These are phyloP conservation scores for Carpinus viminea DNA, from an alignment of 306 rosid species.

Conservation along the genomic window DNA sequence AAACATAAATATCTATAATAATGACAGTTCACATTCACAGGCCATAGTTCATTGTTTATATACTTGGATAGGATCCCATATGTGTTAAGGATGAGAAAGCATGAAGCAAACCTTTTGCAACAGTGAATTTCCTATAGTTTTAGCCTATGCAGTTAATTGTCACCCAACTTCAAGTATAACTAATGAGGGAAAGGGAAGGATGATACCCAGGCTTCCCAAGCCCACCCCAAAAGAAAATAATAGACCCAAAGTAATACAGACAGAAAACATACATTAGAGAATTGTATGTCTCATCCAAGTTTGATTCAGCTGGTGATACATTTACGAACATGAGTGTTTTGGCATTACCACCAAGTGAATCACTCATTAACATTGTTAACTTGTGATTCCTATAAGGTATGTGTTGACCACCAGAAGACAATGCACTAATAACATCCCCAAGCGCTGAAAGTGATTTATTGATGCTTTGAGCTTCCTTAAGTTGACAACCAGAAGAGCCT, in stretches of 20 bases:
- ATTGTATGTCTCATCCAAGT: conserved; percentile 89
- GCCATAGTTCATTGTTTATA: not conserved
- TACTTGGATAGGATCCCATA: not conserved
- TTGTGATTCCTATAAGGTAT: conserved; percentile 94
- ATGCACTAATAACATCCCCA: conserved; percentile 89
- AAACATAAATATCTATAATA: not conserved
- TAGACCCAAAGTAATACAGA: not conserved
- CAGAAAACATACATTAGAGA: conserved; percentile 69
- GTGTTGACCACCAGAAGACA: conserved; percentile 83
- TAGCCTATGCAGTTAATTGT: not conserved
- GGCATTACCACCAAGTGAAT: conserved; percentile 94
- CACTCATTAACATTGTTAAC: conserved; percentile 97
- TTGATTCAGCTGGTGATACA: conserved; percentile 80
- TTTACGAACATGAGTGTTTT: conserved; percentile 96
- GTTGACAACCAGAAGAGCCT: conserved; percentile 82
- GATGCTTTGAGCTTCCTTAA: conserved; percentile 97
- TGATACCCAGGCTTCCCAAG: not conserved
- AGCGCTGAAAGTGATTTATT: conserved; percentile 96
- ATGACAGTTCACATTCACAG: not conserved
- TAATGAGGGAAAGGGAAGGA: not conserved
- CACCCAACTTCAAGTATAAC: not conserved
- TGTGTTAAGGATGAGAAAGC: not conserved
- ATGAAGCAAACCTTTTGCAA: not conserved
- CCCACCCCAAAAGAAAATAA: not conserved
- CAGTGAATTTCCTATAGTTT: not conserved